These are phyloP conservation scores for Pouteria glomerata DNA, from an alignment of 148 eudicot species.

Conservation along the genomic window DNA sequence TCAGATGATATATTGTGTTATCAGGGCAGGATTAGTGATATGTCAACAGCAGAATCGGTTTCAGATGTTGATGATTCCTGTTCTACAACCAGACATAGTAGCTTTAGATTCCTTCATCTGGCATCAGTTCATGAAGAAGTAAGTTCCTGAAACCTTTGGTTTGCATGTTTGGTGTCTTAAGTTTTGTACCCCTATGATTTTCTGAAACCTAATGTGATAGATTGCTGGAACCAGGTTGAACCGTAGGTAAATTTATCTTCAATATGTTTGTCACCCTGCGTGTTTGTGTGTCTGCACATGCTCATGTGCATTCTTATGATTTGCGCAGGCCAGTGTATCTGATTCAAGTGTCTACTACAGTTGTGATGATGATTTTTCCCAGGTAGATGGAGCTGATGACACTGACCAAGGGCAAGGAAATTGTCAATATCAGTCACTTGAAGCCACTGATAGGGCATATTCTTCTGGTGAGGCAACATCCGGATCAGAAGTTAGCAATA, in stretches of 20 bases:
- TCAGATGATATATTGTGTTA: slow-evolving; percentile 15
- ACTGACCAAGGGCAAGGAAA: slow-evolving; percentile 15
- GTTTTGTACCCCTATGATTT: no score
- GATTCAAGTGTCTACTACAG: slow-evolving; percentile 41
- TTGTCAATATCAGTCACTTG: slow-evolving; percentile 14
- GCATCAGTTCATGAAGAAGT: slow-evolving; percentile 56
- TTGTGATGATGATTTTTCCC: slow-evolving; percentile 39
- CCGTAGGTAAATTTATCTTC: neutral
- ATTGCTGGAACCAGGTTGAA: neutral
- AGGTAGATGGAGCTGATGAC: slow-evolving; percentile 17
- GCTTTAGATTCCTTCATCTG: slow-evolving; percentile 28
- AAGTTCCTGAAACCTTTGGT: slow-evolving; percentile 17
- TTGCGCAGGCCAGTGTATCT: slow-evolving; percentile 40
- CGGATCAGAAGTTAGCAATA: slow-evolving; percentile 26
- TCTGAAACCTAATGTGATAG: no score
- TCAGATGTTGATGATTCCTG: slow-evolving; percentile 50
- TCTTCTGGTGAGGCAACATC: slow-evolving; percentile 13
- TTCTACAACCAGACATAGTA: slow-evolving; percentile 38
- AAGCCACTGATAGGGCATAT: slow-evolving; percentile 4
- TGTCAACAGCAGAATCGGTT: slow-evolving; percentile 36
- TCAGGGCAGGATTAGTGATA: slow-evolving; percentile 49
- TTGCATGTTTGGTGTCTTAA: neutral
- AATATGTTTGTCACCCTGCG: neutral
- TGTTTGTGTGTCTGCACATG: neutral
- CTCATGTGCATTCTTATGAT: neutral